Conservation (phyloP, 495 filamentous ascomycete species). For the Chaetomium cochliodes region DNA sequence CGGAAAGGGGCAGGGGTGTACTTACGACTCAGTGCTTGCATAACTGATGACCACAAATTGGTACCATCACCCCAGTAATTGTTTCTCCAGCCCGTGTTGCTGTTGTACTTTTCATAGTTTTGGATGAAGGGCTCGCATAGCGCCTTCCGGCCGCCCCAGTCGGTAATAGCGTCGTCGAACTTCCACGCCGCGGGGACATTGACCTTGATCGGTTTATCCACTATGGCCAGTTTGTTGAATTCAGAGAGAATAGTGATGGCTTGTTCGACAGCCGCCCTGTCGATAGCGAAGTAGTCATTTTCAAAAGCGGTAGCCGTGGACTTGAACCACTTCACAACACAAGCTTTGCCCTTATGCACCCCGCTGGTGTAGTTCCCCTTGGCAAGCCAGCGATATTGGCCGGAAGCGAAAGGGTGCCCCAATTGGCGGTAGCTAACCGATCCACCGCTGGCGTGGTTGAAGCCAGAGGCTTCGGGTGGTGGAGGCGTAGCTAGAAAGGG, state of each 20-base stretch:
- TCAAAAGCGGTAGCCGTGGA: slow-evolving; percentile 29
- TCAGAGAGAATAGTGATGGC: slow-evolving; percentile 36
- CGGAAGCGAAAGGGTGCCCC: slow-evolving; percentile 31
- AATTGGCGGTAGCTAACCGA: background rate
- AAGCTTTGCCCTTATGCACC: slow-evolving; percentile 28
- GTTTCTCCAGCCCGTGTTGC: slow-evolving; percentile 42
- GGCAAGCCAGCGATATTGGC: slow-evolving; percentile 37
- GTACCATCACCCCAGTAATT: background rate
- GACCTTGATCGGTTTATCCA: slow-evolving; percentile 33
- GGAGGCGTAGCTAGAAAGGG: slow-evolving; percentile 7
- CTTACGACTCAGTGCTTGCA: slow-evolving; percentile 28
- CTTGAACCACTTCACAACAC: slow-evolving; percentile 44
- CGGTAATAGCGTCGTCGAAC: background rate
- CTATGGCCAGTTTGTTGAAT: slow-evolving; percentile 35
- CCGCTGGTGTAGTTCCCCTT: slow-evolving; percentile 34
- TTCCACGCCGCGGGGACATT: slow-evolving; percentile 37
- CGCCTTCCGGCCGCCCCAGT: slow-evolving; percentile 20
- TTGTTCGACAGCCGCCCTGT: slow-evolving; percentile 37
- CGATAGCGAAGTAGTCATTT: slow-evolving; percentile 35
- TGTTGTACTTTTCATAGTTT: slow-evolving; percentile 46
- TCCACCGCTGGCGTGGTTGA: slow-evolving; percentile 25
- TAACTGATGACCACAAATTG: slow-evolving; percentile 31
- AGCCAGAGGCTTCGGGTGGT: slow-evolving; percentile 29
- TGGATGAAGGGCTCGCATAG: slow-evolving; percentile 42
- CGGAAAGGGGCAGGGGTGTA: too few relatives aligned